phyloP scores from a whole-genome alignment of 257 asterid genomes.

The Solanum etuberosum region DNA sequence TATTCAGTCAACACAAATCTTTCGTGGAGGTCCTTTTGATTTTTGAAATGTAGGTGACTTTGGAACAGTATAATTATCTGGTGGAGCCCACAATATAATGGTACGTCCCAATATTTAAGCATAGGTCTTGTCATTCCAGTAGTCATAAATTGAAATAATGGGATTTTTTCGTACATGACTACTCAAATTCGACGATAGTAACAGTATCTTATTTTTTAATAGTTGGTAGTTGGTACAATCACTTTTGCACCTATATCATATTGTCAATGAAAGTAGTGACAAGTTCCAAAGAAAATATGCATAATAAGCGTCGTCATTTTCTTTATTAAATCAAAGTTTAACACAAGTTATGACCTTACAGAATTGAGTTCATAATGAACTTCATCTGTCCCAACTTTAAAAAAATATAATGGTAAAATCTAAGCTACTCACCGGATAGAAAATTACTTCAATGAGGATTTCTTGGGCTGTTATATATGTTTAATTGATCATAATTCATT shows the following conservation, averaged over 20 bases:
- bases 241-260: not conserved
- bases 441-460: not conserved
- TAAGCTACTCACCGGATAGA: not conserved
- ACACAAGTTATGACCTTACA: not conserved
- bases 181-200: not conserved
- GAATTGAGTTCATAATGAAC: not conserved
- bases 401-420: not conserved
- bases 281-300: not conserved
- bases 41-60: not conserved
- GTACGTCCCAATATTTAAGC: not conserved
- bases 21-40: not conserved
- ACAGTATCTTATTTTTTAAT: too few species aligned
- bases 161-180: not conserved
- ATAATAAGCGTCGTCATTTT: not conserved
- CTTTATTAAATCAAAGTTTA: not conserved
- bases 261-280: not conserved
- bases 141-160: not conserved
- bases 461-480: not conserved
- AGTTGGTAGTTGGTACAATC: not conserved
- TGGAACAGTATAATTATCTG: not conserved
- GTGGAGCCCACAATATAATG: not conserved
- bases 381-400: not conserved
- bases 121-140: not conserved
- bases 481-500: constrained; percentile 18
- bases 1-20: too few species aligned